phyloP scores from a whole-genome alignment of 192 early-diverging fungal genomes.

The Coemansia erecta region DNA sequence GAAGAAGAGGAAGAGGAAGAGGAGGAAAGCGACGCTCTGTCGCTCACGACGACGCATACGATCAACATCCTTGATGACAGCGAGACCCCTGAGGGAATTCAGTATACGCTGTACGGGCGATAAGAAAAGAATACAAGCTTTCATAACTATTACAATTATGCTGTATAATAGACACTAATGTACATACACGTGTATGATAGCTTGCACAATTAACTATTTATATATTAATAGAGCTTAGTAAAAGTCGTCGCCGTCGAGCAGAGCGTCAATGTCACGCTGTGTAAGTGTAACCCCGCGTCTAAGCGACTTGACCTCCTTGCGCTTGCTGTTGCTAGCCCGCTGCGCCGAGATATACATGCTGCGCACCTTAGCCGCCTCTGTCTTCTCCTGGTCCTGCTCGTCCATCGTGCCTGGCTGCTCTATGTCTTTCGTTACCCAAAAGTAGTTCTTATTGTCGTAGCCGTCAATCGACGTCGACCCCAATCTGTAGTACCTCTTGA shows the following conservation, averaged over 20 bases:
- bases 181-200: too few species aligned
- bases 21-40: background rate
- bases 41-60: background rate
- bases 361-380: background rate
- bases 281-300: background rate
- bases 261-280: background rate
- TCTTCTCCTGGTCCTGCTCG: background rate
- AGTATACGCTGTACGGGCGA: background rate
- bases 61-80: background rate
- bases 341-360: background rate
- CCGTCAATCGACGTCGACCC: too few species aligned
- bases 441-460: too few species aligned
- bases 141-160: too few species aligned
- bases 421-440: background rate
- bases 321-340: background rate
- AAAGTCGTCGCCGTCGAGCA: background rate
- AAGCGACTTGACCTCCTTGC: background rate
- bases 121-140: background rate
- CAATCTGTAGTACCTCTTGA: too few species aligned
- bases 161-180: too few species aligned
- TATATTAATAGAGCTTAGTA: background rate
- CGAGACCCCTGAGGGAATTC: background rate
- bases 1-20: too few species aligned
- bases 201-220: too few species aligned
- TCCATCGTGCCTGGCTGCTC: background rate